Conservation (phyloP, 2,329 filamentous ascomycete genomes). For the Colletotrichum sp. region DNA sequence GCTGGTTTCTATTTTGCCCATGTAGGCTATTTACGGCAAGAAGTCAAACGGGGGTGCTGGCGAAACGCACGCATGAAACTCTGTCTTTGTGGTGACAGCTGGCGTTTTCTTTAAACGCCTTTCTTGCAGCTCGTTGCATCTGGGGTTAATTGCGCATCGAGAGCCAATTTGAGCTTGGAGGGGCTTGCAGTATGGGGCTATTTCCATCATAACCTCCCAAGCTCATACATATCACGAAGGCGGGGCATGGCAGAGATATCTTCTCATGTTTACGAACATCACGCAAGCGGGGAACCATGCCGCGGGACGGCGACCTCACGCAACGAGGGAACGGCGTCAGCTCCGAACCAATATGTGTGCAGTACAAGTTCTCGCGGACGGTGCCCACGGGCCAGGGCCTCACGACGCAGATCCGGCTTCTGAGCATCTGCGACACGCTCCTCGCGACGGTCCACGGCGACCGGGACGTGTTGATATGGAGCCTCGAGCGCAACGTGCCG, state of each 20-base stretch:
- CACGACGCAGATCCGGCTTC: not conserved
- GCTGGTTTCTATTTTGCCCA: not conserved
- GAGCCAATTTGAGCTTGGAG: not conserved
- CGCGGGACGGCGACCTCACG: not conserved
- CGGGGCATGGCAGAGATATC: not conserved
- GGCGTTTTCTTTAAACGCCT: not conserved
- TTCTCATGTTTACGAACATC: not conserved
- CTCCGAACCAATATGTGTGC: not conserved
- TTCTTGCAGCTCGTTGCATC: not conserved
- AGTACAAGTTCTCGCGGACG: conserved; percentile 6
- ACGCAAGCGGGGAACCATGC: not conserved
- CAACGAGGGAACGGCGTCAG: not conserved
- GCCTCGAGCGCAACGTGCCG: not conserved
- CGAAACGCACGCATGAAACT: not conserved
- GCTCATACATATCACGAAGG: not conserved
- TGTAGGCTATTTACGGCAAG: not conserved
- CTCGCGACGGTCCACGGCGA: conserved; percentile 8
- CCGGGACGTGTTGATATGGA: conserved; percentile 1
- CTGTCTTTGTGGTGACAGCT: not conserved
- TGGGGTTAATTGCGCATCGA: not conserved
- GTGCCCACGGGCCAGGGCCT: not conserved
- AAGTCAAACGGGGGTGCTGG: not conserved
- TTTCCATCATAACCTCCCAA: not conserved
- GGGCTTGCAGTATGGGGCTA: not conserved
- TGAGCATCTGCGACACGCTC: not conserved